Percentiles rank a stretch among this genome's conserved stretches.
phyloP scores from a whole-genome alignment of 1,139 yeast genomes.

The Yamadazyma sp. region DNA sequence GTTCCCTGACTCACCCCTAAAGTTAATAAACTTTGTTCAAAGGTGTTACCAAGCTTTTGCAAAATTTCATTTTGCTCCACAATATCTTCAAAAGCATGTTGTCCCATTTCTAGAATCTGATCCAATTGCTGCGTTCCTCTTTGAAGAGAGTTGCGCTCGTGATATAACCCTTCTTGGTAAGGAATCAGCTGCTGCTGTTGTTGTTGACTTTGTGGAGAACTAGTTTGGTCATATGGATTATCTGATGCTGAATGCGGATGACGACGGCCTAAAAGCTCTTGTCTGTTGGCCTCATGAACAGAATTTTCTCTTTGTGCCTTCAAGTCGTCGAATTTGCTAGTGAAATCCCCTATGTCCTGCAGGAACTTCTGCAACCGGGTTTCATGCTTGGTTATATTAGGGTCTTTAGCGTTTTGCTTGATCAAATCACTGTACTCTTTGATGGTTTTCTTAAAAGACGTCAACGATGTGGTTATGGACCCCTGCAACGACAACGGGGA shows the following conservation, averaged over 20 bases:
- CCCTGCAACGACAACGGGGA: constrained; percentile 78
- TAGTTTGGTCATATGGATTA: constrained; percentile 55
- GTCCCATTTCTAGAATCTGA: constrained; percentile 87
- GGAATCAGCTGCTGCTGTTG: constrained; percentile 31
- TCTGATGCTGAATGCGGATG: constrained; percentile 42
- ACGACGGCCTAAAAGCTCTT: constrained; percentile 63
- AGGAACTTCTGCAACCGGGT: constrained; percentile 61
- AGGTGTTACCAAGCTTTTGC: constrained; percentile 58
- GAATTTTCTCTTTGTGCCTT: constrained; percentile 65
- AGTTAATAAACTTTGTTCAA: constrained; percentile 71
- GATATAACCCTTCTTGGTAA: constrained; percentile 64
- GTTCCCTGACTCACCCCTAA: constrained; percentile 88
- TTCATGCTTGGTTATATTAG: constrained; percentile 61
- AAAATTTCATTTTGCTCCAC: constrained; percentile 81
- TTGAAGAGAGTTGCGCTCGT: constrained; percentile 64
- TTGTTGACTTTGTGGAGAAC: constrained; percentile 17
- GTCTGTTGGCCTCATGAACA: constrained; percentile 51
- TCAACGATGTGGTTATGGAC: constrained; percentile 80
- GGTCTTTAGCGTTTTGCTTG: constrained; percentile 57
- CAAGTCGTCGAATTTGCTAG: constrained; percentile 58
- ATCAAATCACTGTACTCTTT: constrained; percentile 72
- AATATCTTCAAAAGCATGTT: constrained; percentile 79
- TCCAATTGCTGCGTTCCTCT: constrained; percentile 83
- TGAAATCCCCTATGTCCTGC: constrained; percentile 56
- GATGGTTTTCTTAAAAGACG: constrained; percentile 72